Percentiles rank a stretch among this genome's conserved stretches.
phyloP scores from a whole-genome alignment of 1,139 yeast genomes.

The Diutina catenulata region DNA sequence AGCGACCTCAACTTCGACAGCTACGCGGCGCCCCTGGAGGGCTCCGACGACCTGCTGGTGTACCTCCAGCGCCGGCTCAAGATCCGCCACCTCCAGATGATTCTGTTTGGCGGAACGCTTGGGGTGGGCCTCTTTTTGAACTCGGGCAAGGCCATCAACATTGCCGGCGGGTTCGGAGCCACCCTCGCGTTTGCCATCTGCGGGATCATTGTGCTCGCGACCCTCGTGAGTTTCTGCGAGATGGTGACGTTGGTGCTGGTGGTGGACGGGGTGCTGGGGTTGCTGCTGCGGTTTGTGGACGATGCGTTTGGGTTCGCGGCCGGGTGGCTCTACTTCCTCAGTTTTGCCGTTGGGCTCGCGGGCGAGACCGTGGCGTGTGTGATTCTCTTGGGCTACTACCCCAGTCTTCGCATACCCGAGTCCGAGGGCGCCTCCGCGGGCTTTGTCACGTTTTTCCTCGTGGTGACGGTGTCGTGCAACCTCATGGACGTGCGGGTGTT shows the following conservation, averaged over 20 bases:
- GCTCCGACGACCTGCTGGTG: not conserved
- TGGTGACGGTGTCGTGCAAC: slow-evolving; percentile 39
- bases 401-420: slow-evolving; percentile 34
- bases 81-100: slow-evolving; percentile 67
- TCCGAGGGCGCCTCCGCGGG: slow-evolving; percentile 45
- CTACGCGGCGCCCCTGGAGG: not conserved
- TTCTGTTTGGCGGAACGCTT: slow-evolving; percentile 71
- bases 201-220: slow-evolving; percentile 55
- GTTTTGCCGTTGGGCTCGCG: slow-evolving; percentile 64
- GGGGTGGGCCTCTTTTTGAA: slow-evolving; percentile 76
- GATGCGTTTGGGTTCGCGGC: slow-evolving; percentile 78
- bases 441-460: slow-evolving; percentile 50
- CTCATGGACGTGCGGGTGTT: slow-evolving; percentile 58
- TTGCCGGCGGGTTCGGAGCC: slow-evolving; percentile 79
- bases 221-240: slow-evolving; percentile 72
- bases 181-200: slow-evolving; percentile 57
- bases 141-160: slow-evolving; percentile 67
- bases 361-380: slow-evolving; percentile 75
- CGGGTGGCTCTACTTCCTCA: slow-evolving; percentile 69
- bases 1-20: not conserved
- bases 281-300: slow-evolving; percentile 70
- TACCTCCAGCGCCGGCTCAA: slow-evolving; percentile 42
- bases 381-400: slow-evolving; percentile 59
- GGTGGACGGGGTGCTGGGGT: slow-evolving; percentile 68
- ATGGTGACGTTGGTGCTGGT: slow-evolving; percentile 78